Evolutionary conservation across 192 early-diverging fungal genomes (phyloP), one percentile per base, ranked within the genome.

Genomic region (Jimgerdemannia flammicorona): DNA sequence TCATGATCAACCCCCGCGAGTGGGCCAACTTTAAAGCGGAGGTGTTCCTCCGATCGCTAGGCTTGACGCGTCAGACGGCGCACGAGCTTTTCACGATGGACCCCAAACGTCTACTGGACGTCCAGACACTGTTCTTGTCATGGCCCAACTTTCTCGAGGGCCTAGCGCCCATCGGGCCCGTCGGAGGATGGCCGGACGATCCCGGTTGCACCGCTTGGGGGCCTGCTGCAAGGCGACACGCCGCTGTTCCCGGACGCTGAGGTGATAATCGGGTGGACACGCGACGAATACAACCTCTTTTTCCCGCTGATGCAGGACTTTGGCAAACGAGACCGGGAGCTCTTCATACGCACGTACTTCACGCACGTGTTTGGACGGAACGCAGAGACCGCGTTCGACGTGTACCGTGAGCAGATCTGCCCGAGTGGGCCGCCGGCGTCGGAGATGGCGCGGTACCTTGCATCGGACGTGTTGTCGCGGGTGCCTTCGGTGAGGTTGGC

Each of bases 121-220:
- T 72, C 0, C 77, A 78, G 43, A 78, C 72, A 11, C 74, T 74
- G 29, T 73, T 78, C 72, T 65, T 72, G 3, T 73, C 77, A 7
- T 78, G 77, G 77, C 77, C 77, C 66, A 78, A 78, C 49, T 78
- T 74, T 40, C 41, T 78, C 42, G 77, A 78, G 49, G 77, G 72
- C 4, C 64, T 78, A 10, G 77, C 72, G 1, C 77, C 77, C 3
- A 74, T 78, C 70, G 77, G n/a, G 72, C 4, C 77, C 77, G 17
- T 11, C 67, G 11, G 72, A 43, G 3, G 77, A 78, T 44, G 43
- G 63, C 0, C 43, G 11, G 40, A 64, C 70, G 40, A 40, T 78
- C 1, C 54, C 71, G 10, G 29, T 17, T 0, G 74, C 72, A 0
- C 40, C 74, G n/a, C 68, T 78, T 9, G 72, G 74, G 42, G 63